These are phyloP conservation scores for Syncephalastrum sp. DNA, from an alignment of 371 early-diverging fungal genomes.

Conservation along the genomic window DNA sequence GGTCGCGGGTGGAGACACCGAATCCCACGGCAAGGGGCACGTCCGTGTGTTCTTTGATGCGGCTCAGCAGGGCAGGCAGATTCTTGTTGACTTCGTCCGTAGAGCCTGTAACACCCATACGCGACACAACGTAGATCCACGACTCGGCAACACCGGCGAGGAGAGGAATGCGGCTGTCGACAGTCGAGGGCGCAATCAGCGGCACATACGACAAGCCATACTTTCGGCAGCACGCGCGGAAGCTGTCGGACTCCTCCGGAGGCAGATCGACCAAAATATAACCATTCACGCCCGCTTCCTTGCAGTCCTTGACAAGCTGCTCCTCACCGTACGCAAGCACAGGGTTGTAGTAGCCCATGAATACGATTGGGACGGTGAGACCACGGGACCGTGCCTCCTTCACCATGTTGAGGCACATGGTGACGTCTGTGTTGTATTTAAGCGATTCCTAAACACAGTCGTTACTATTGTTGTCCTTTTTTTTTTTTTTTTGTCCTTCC, in stretches of 20 bases:
- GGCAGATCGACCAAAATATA: conserved; percentile 97
- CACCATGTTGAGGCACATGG: conserved; percentile 79
- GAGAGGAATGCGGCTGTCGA: conserved; percentile 77
- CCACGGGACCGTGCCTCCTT: conserved; percentile 80
- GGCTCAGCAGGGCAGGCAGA: conserved; percentile 70
- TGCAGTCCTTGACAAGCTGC: conserved; percentile 78
- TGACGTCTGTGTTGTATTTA: conserved; percentile 73
- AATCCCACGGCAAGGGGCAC: conserved; percentile 95
- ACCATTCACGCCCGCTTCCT: conserved; percentile 87
- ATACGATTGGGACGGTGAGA: conserved; percentile 86
- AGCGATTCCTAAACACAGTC: conserved; percentile 63
- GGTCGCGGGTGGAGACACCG: conserved; percentile 89
- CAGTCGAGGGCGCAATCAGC: conserved; percentile 92
- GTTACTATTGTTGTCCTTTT: neutral
- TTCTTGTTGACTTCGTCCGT: conserved; percentile 60
- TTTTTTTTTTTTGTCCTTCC: neutral
- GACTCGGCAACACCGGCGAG: conserved; percentile 82
- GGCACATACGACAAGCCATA: conserved; percentile 90
- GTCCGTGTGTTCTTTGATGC: conserved; percentile 75
- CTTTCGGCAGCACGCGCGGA: conserved; percentile 73
- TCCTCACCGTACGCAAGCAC: conserved; percentile 91
- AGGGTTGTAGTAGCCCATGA: conserved; percentile 99
- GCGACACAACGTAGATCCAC: conserved; percentile 94
- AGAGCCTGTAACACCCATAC: conserved; percentile 93
- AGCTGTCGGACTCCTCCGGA: conserved; percentile 89